These are phyloP conservation scores for Choanephora cucurbitarum DNA, from an alignment of 371 early-diverging fungal genomes.

Conservation along the genomic window DNA sequence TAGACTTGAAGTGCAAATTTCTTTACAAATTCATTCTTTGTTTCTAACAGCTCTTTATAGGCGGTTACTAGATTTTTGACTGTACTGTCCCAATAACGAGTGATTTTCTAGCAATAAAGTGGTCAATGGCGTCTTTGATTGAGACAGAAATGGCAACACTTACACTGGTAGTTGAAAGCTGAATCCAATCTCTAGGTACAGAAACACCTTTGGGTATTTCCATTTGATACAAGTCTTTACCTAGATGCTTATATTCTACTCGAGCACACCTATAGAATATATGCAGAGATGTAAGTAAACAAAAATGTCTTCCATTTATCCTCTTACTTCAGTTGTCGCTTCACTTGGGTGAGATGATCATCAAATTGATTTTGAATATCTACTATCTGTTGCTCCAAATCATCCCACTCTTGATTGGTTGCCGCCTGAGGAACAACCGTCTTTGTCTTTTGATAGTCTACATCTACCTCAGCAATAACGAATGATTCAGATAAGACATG, in stretches of 20 bases:
- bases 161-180: constrained; percentile 80
- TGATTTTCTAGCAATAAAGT: constrained; percentile 57
- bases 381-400: constrained; percentile 50
- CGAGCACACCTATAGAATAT: constrained; percentile 40
- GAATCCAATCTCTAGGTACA: constrained; percentile 81
- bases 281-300: too few relatives aligned
- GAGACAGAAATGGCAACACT: constrained; percentile 4
- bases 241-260: constrained; percentile 83
- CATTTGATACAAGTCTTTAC: constrained; percentile 95
- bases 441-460: constrained; percentile 55
- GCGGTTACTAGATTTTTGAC: constrained; percentile 68
- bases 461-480: constrained; percentile 71
- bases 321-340: constrained; percentile 60
- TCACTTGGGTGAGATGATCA: constrained; percentile 61
- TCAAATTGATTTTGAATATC: constrained; percentile 69
- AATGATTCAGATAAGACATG: constrained; percentile 73
- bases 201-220: constrained; percentile 82
- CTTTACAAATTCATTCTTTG: constrained; percentile 65
- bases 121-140: not conserved
- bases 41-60: constrained; percentile 86
- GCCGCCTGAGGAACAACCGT: constrained; percentile 75
- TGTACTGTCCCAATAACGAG: constrained; percentile 85
- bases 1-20: constrained; percentile 75
- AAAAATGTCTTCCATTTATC: not conserved
- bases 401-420: constrained; percentile 79